Percentiles rank a stretch among this genome's conserved stretches.
phyloP scores from a whole-genome alignment of 345 rosid species.

The Moricandia moricandioides region DNA sequence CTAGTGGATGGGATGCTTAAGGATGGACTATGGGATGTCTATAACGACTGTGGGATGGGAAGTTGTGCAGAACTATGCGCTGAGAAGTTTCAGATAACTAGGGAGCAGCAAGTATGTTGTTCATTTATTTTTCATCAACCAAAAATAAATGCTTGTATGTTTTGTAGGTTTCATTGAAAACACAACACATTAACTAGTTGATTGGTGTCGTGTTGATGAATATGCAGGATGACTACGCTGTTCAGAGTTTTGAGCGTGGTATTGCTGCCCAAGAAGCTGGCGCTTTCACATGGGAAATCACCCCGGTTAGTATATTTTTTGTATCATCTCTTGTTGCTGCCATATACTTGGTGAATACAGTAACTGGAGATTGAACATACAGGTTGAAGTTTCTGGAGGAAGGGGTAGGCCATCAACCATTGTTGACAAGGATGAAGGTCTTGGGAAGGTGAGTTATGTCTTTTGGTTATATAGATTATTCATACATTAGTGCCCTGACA shows the following conservation, averaged over 20 bases:
- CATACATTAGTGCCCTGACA: not conserved
- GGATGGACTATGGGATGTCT: slow-evolving; percentile 98
- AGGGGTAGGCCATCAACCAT: slow-evolving; percentile 80
- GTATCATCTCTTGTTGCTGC: slow-evolving; percentile 1
- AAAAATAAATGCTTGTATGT: not conserved
- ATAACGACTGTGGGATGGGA: slow-evolving; percentile 92
- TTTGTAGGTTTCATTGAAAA: not conserved
- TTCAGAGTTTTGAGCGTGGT: slow-evolving; percentile 97
- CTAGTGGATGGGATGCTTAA: slow-evolving; percentile 94
- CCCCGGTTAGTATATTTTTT: slow-evolving; percentile 54
- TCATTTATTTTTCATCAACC: not conserved
- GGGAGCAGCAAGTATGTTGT: slow-evolving; percentile 75
- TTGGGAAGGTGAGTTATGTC: slow-evolving; percentile 67
- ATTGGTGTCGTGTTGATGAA: slow-evolving; percentile 1
- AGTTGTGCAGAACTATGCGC: slow-evolving; percentile 93
- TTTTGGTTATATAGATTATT: not conserved
- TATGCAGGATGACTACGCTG: slow-evolving; percentile 74
- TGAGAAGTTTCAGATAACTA: slow-evolving; percentile 61
- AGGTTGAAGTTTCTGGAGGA: slow-evolving; percentile 97
- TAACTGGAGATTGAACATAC: slow-evolving; percentile 2
- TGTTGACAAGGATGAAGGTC: slow-evolving; percentile 92
- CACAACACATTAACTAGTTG: not conserved
- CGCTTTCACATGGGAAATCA: slow-evolving; percentile 92
- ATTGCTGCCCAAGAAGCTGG: slow-evolving; percentile 87
- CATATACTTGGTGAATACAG: not conserved